Evolutionary conservation across 2,329 filamentous ascomycete genomes (phyloP).

Genomic region (Alternaria sp.): DNA sequence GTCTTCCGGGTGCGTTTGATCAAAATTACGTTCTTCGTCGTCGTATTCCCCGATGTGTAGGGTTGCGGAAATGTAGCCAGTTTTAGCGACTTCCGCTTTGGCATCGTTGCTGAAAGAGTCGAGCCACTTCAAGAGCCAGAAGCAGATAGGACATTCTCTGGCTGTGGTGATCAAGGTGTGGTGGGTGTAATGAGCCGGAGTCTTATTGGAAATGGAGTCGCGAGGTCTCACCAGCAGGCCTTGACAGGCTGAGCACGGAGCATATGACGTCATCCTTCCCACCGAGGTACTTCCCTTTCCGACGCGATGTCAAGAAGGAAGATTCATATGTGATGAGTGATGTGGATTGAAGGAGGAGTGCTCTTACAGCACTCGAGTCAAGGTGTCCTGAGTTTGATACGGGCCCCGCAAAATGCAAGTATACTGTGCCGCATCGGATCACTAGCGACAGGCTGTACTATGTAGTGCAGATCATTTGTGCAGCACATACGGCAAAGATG

Average conservation of each 20-base stretch:
- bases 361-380: accelerated
- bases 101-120: neutral
- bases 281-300: neutral
- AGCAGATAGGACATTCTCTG: neutral
- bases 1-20: neutral
- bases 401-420: no score
- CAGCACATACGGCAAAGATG: no score
- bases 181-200: neutral
- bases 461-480: no score
- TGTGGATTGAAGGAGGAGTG: no score
- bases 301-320: no score
- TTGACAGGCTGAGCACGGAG: neutral
- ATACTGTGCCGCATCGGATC: no score
- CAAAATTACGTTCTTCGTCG: neutral
- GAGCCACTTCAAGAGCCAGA: neutral
- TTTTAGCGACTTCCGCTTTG: neutral
- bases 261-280: neutral
- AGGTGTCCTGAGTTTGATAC: no score
- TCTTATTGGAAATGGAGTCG: neutral
- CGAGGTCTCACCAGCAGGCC: neutral
- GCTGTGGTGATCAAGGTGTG: neutral
- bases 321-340: no score
- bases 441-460: no score
- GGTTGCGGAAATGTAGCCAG: accelerated
- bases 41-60: neutral